Evolutionary conservation across 1,139 yeast species (phyloP).

Genomic region (Protomyces arabidopsidicola): DNA sequence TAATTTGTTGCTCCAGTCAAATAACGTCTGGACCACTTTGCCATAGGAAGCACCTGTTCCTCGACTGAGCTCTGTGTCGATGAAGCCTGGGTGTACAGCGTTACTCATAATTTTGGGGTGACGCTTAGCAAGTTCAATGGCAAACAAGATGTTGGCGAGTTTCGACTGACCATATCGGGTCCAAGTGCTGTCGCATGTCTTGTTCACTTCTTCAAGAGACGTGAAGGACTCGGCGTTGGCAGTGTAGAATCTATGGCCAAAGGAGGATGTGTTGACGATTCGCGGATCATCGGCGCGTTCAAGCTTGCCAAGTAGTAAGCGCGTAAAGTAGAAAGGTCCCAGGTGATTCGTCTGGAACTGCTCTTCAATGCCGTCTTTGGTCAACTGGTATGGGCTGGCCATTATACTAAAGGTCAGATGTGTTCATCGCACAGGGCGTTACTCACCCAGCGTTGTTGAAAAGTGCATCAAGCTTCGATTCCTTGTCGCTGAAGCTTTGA

Average conservation of each 20-base stretch:
- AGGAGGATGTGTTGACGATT: conserved; percentile 53
- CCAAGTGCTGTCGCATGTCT: conserved; percentile 52
- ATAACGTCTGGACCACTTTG: neutral
- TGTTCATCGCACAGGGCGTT: conserved; percentile 37
- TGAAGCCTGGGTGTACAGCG: conserved; percentile 80
- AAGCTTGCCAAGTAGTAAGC: neutral
- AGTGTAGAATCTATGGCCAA: neutral
- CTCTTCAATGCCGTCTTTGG: conserved; percentile 70
- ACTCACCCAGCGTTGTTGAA: conserved; percentile 66
- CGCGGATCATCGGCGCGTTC: conserved; percentile 50
- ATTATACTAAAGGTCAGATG: conserved; percentile 38
- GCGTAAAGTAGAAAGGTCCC: conserved; percentile 59
- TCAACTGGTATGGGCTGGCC: conserved; percentile 62
- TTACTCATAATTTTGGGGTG: conserved; percentile 62
- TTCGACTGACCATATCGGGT: conserved; percentile 70
- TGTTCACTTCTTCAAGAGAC: conserved; percentile 38
- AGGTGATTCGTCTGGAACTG: conserved; percentile 77
- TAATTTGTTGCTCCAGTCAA: neutral
- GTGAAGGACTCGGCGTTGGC: neutral
- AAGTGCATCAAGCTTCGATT: conserved; percentile 55
- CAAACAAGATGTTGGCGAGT: conserved; percentile 71
- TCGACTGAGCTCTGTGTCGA: conserved; percentile 67
- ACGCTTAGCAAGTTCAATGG: conserved; percentile 59
- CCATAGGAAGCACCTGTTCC: conserved; percentile 53
- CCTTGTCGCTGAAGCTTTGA: conserved; percentile 47